These are phyloP conservation scores for Chytriomyces hyalinus DNA, from an alignment of 192 early-diverging fungal genomes.

Conservation along the genomic window DNA sequence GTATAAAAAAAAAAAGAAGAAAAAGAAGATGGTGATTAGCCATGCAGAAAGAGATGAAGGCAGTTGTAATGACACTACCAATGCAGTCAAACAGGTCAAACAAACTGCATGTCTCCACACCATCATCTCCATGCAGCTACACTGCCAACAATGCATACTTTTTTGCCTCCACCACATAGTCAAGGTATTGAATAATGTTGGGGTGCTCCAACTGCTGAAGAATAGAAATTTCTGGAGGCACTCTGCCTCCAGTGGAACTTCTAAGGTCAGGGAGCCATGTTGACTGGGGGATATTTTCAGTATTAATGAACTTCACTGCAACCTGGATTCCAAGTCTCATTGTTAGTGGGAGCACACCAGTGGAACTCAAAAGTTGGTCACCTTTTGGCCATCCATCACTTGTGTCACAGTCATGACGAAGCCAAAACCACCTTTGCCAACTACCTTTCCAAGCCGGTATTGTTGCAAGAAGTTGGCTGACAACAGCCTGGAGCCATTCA, in stretches of 20 bases:
- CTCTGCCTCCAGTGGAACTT: neutral
- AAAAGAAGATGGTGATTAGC: neutral
- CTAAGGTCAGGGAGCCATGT: conserved; percentile 39
- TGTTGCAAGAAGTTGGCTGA: conserved; percentile 9
- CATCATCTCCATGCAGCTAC: conserved; percentile 48
- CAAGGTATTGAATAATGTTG: conserved; percentile 54
- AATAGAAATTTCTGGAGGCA: conserved; percentile 51
- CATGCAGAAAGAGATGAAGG: too few species aligned
- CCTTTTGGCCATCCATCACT: conserved; percentile 34
- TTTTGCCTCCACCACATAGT: conserved; percentile 44
- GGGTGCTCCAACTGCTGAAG: conserved; percentile 46
- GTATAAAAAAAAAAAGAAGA: neutral
- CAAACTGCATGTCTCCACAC: too few species aligned
- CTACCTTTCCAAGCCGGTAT: conserved; percentile 43
- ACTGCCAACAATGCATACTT: conserved; percentile 54
- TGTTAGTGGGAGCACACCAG: neutral
- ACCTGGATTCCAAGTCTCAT: conserved; percentile 39
- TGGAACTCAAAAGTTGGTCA: neutral
- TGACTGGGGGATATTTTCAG: conserved; percentile 45
- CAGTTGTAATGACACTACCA: too few species aligned
- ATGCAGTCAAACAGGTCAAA: too few species aligned
- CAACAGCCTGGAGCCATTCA: conserved; percentile 21
- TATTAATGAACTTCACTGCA: conserved; percentile 57
- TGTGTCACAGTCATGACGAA: conserved; percentile 55
- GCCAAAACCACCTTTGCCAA: conserved; percentile 59